Base-by-base conservation (phyloP, 176 grass and related monocot genomes). In the Bonia amplexicaulis region DNA sequence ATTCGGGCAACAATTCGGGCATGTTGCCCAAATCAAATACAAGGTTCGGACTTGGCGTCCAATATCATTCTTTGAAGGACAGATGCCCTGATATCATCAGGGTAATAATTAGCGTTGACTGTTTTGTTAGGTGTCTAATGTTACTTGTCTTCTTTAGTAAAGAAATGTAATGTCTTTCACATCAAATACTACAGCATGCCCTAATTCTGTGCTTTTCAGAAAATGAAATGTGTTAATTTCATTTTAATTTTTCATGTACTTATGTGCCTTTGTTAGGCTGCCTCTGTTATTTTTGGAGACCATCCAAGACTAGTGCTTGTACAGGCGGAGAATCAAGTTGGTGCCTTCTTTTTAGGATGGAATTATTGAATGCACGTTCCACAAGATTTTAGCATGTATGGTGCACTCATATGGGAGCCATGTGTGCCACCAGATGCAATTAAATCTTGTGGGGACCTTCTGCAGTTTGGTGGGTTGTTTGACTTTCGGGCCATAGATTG, bases 381-480 rank as follows among this genome's bases (percentile, higher is more conserved):
- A 80, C 53, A 90, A 64, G 71, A 80, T 82, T 81, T 81, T 31
- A 39, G 68, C 74, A 84, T 67, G 68, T 73, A 79, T 87, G 61
- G 41, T 84, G 80, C 75, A 82, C 51, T 61, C 80, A 87, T 84
- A 58, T 74, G 59, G 73, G 80, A 73, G 68, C 75, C 85, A 90
- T 87, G 76, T 91, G 89, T 78, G 22, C 68, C 80, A 68, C 51
- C 85, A 91, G 44, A 74, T 80, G 80, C 69, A 84, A 87, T 80
- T 75, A 84, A 80, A 80, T 73, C 23, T 14, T 69, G 80, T 64
- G 80, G 89, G 83, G 62, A 31, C 80, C 80, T 63, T 59, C 41
- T 87, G 52, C 75, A 27, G 80, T 87, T 87, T 87, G 68, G 33
- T 84, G 31, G 49, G 16, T 20, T 19, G 14, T 83, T 83, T 83